Evolutionary conservation across 2,329 filamentous ascomycete genomes (phyloP), one percentile per base, ranked within the genome.

Genomic region (Colletotrichum sidae): DNA sequence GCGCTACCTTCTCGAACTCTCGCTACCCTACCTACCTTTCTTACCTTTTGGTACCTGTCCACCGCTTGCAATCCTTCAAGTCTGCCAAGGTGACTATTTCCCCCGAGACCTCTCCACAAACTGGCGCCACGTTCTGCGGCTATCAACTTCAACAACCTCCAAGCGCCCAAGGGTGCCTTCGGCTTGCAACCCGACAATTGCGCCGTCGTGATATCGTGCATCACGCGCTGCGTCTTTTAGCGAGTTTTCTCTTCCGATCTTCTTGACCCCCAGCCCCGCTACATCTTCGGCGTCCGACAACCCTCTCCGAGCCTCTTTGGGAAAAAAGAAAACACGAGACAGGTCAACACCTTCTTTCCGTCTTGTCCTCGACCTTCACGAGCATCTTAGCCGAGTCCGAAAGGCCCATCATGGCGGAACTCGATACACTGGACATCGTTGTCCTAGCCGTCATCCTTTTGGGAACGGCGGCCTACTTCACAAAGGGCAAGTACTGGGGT

Each of bases 401-500:
- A 58, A 58, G 46, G 52, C 52, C 52, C 62, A 62, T 33, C 73
- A 98, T 99, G 96, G 93, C 95, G 71, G 92, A 97, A 86, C 89
- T 99, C 77, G 96, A 99, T 78, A 97, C 94, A 34, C 84, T 99
- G 83, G 96, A 99, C 86, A 86, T 98, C 73, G 80, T 97, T 74
- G 96, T 99, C 85, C 92, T 99, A 70, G 88, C 89, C 68, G 88
- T 88, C 64, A 90, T 99, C 72, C 86, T 98, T 60, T 78, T 96
- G 64, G 96, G 93, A 70, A 97, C 94, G 52, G 77, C 94, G 67
- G 96, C 95, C 75, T 99, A 98, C 82, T 97, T 99, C 81, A 98
- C 96, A 71, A 99, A 99, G 78, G 96, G 96, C 74, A 96, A 91
- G 70, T 90, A 96, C 79, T 99, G 94, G 94, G 94, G 88, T 35